These are phyloP conservation scores for Lentinula lateritia DNA, from an alignment of 768 basidiomycete species.

Conservation along the genomic window DNA sequence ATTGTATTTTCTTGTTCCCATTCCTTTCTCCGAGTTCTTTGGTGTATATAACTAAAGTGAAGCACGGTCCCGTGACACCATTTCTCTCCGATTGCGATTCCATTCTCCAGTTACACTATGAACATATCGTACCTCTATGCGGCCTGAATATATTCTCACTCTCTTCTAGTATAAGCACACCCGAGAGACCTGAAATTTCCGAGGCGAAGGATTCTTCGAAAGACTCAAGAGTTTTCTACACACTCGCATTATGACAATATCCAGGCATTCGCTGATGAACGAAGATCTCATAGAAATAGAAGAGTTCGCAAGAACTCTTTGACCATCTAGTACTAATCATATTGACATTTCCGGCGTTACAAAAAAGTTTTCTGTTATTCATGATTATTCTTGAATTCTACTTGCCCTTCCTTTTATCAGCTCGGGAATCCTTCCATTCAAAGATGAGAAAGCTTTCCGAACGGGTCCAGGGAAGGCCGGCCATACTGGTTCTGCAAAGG, in stretches of 20 bases:
- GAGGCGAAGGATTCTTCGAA: slow-evolving; percentile 44
- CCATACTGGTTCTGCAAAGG: slow-evolving; percentile 28
- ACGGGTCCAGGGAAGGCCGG: background rate
- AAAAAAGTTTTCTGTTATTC: too few relatives aligned
- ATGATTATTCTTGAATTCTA: background rate
- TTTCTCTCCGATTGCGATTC: slow-evolving; percentile 17
- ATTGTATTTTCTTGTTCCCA: too few relatives aligned
- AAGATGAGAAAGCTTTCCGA: background rate
- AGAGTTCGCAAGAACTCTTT: slow-evolving; percentile 19
- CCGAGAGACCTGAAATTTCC: slow-evolving; percentile 31
- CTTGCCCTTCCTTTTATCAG: background rate
- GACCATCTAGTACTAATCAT: too few relatives aligned
- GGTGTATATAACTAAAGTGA: too few relatives aligned
- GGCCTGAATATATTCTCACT: slow-evolving; percentile 18
- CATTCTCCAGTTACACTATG: slow-evolving; percentile 31
- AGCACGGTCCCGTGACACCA: too few relatives aligned
- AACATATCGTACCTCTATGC: too few relatives aligned
- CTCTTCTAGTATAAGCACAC: slow-evolving; percentile 20
- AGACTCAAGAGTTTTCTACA: slow-evolving; percentile 17
- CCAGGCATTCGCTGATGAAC: too few relatives aligned
- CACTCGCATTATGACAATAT: too few relatives aligned
- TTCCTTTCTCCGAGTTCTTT: too few relatives aligned
- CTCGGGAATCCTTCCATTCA: too few relatives aligned
- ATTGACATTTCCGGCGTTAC: too few relatives aligned
- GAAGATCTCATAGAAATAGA: too few relatives aligned